These are phyloP conservation scores for Aspergillus sp. DNA, from an alignment of 2,329 filamentous ascomycete species.

Conservation along the genomic window DNA sequence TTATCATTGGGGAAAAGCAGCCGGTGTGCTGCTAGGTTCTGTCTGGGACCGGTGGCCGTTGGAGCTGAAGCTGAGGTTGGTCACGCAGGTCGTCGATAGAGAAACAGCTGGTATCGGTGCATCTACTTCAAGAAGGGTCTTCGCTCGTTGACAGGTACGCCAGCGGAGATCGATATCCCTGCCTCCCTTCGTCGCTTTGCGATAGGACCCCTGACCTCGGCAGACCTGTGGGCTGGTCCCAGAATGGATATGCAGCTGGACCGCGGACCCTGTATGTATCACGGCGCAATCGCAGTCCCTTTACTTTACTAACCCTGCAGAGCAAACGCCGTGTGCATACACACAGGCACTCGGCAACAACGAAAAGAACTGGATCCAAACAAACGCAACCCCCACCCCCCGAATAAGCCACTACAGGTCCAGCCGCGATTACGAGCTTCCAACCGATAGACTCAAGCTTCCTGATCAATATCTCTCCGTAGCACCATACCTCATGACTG, in stretches of 20 bases:
- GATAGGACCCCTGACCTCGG: conserved; percentile 22
- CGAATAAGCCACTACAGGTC: conserved; percentile 27
- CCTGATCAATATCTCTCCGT: conserved; percentile 24
- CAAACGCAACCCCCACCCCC: conserved; percentile 18
- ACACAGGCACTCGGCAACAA: conserved; percentile 22
- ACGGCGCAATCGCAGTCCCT: too few relatives aligned
- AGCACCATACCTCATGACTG: conserved; percentile 19
- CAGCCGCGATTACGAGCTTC: conserved; percentile 16
- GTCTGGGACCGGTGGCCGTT: conserved; percentile 28
- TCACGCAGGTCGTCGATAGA: conserved; percentile 25
- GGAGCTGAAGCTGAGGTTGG: conserved; percentile 21
- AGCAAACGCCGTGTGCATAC: conserved; percentile 19
- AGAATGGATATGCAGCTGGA: conserved; percentile 24
- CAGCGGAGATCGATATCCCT: conserved; percentile 4
- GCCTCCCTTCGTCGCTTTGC: conserved; percentile 12
- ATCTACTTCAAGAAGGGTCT: conserved; percentile 27
- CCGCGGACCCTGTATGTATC: conserved; percentile 27
- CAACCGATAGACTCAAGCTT: conserved; percentile 21
- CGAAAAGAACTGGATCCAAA: conserved; percentile 23
- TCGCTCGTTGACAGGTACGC: conserved; percentile 11
- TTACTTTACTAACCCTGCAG: conserved; percentile 9
- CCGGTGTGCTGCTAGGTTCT: conserved; percentile 24
- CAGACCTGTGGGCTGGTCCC: conserved; percentile 19
- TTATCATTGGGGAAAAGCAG: conserved; percentile 31
- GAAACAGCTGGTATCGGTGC: conserved; percentile 22